phyloP scores from a whole-genome alignment of 1,284 basidiomycete genomes.

The Ceratobasidium sp. region DNA sequence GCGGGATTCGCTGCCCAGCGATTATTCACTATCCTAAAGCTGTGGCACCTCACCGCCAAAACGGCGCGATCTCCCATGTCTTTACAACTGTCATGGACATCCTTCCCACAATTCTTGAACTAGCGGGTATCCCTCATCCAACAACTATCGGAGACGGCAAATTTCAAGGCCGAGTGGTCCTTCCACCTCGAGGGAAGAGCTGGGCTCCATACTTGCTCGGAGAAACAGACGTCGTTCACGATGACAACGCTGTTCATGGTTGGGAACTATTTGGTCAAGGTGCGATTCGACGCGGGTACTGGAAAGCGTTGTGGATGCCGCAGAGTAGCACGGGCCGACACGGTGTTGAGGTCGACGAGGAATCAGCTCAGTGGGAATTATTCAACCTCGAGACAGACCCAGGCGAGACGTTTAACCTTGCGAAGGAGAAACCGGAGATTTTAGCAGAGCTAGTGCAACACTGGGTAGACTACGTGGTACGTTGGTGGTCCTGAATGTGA shows the following conservation, averaged over 20 bases:
- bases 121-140: slow-evolving; percentile 8
- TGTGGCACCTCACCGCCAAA: slow-evolving; percentile 12
- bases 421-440: slow-evolving; percentile 1
- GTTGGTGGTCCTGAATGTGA: too few relatives aligned
- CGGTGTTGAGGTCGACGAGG: background rate
- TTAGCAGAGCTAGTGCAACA: slow-evolving; percentile 27
- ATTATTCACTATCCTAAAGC: slow-evolving; percentile 19
- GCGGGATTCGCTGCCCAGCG: slow-evolving; percentile 24
- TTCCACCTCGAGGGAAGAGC: slow-evolving; percentile 17
- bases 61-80: slow-evolving; percentile 5
- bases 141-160: slow-evolving; percentile 8
- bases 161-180: slow-evolving; percentile 2
- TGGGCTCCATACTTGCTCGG: slow-evolving; percentile 15
- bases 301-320: slow-evolving; percentile 30
- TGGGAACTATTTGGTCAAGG: slow-evolving; percentile 24
- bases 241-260: slow-evolving; percentile 9
- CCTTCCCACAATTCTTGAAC: slow-evolving; percentile 12
- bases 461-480: slow-evolving; percentile 16
- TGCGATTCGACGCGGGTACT: slow-evolving; percentile 4
- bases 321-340: background rate
- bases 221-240: slow-evolving; percentile 19
- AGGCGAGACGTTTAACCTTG: slow-evolving; percentile 14
- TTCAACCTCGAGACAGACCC: slow-evolving; percentile 22
- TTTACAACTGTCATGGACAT: slow-evolving; percentile 29
- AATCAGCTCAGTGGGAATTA: slow-evolving; percentile 15